Evolutionary conservation across 1,284 basidiomycete species (phyloP).

Genomic region (Cutaneotrichosporon dermatis): DNA sequence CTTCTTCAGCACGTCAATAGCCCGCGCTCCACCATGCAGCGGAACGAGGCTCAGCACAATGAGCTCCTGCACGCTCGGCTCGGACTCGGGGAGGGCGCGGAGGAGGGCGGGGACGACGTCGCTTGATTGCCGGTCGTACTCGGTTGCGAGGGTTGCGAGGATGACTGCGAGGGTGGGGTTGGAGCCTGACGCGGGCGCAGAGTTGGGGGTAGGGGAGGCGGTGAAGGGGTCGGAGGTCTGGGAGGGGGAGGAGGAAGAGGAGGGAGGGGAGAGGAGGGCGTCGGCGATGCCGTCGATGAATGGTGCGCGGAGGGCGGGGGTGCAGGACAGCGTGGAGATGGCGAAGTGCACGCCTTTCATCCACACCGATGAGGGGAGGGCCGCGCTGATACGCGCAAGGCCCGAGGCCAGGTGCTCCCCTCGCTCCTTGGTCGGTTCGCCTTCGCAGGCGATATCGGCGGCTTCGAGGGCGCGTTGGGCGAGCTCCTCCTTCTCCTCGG

Average conservation of each 20-base stretch:
- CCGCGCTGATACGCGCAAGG: conserved; percentile 7
- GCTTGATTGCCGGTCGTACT: conserved; percentile 4
- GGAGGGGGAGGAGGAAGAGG: no score
- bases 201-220: no score
- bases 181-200: no score
- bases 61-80: conserved; percentile 28
- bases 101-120: conserved; percentile 4
- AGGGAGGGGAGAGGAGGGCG: background rate
- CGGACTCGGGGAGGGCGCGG: background rate
- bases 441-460: conserved; percentile 14
- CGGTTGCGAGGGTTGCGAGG: conserved; percentile 17
- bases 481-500: conserved; percentile 17
- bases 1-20: background rate
- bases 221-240: no score
- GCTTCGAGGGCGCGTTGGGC: conserved; percentile 33
- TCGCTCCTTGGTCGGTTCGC: background rate
- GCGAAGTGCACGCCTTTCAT: conserved; percentile 20
- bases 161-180: conserved; percentile 16
- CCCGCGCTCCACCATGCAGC: conserved; percentile 6
- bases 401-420: conserved; percentile 10
- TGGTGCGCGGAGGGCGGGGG: background rate
- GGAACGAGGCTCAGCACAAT: conserved; percentile 23
- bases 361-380: conserved; percentile 16
- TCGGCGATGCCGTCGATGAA: conserved; percentile 2
- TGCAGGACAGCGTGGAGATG: conserved; percentile 13